Percentiles rank a stretch among this genome's conserved stretches.
phyloP scores from a whole-genome alignment of 2,329 filamentous ascomycete species.

The Raffaelea ambrosiae region DNA sequence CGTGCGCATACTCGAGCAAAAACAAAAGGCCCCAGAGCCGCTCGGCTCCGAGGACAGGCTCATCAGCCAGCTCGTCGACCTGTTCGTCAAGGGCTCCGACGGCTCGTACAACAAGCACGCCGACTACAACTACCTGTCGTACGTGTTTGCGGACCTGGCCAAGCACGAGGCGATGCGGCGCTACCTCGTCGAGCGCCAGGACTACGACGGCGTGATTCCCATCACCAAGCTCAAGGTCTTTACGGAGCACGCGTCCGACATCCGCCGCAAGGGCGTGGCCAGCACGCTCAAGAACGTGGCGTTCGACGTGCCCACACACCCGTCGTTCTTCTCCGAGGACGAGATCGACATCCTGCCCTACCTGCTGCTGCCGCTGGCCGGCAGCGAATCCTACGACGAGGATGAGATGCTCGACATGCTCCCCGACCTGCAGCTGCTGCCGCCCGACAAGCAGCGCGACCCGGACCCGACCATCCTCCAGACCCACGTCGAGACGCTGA shows the following conservation, averaged over 20 bases:
- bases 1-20: conserved; percentile 58
- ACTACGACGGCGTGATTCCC: conserved; percentile 77
- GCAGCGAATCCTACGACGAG: conserved; percentile 77
- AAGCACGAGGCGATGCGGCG: conserved; percentile 67
- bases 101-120: conserved; percentile 76
- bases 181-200: conserved; percentile 65
- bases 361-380: conserved; percentile 78
- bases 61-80: conserved; percentile 86
- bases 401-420: conserved; percentile 84
- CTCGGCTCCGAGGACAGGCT: conserved; percentile 65
- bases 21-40: conserved; percentile 50
- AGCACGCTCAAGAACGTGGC: conserved; percentile 90
- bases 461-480: conserved; percentile 66
- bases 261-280: conserved; percentile 88
- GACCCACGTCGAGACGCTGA: conserved; percentile 82
- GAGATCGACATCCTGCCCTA: conserved; percentile 81
- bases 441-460: conserved; percentile 83
- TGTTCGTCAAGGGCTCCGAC: conserved; percentile 87
- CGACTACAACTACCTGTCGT: conserved; percentile 87
- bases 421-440: conserved; percentile 79
- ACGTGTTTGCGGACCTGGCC: conserved; percentile 86
- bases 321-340: conserved; percentile 59
- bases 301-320: conserved; percentile 71
- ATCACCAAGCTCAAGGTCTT: conserved; percentile 90
- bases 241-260: conserved; percentile 76